Base-by-base conservation (phyloP, 2,329 filamentous ascomycete species). In the Chlorencoelia australis region DNA sequence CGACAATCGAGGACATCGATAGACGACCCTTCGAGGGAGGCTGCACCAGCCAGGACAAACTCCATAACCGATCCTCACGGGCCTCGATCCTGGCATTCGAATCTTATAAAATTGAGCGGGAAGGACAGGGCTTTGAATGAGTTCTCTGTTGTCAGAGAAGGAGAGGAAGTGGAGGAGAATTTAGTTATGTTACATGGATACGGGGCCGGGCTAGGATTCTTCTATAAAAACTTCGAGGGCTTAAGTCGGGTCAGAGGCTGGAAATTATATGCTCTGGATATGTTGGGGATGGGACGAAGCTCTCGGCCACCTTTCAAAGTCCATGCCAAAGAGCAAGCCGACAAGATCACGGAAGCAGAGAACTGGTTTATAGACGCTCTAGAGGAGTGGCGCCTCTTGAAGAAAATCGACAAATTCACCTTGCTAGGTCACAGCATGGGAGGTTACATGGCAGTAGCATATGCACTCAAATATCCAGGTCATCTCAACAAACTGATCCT, bases 141-240 rank as follows among this genome's bases (percentile, higher is more conserved):
- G 56, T 91, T 95, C 58, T 87, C 83, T 1, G 75, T 98, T 2
- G 85, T 94, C 63, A 72, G 88, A 33, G 64, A 86, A 1, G 85
- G 78, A 22, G 88, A 95, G 55, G 62, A 79, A 4, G 73, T 76
- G 0, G 80, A 93, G 30, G 80, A 96, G 54, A 91, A 85, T 28
- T 68, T 98, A 11, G 89, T 98, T 29, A 94, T 98, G 75, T 66
- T 98, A 4, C 91, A 98, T 57, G 91, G 91, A 43, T 98, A 98
- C 59, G 91, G 91, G 30, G 91, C 91, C 2, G 91, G 91, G 1
- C 70, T 98, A 1, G 91, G 89, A 15, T 96, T 98, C 63, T 98
- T 94, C 68, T 98, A 95, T 69, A 89, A 91, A 63, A 98, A 98
- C 58, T 94, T 94, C 42, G 91, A 98, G 59, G 77, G 80, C 5